These are phyloP conservation scores for Saturnispora sekii DNA, from an alignment of 805 yeast species.

Conservation along the genomic window DNA sequence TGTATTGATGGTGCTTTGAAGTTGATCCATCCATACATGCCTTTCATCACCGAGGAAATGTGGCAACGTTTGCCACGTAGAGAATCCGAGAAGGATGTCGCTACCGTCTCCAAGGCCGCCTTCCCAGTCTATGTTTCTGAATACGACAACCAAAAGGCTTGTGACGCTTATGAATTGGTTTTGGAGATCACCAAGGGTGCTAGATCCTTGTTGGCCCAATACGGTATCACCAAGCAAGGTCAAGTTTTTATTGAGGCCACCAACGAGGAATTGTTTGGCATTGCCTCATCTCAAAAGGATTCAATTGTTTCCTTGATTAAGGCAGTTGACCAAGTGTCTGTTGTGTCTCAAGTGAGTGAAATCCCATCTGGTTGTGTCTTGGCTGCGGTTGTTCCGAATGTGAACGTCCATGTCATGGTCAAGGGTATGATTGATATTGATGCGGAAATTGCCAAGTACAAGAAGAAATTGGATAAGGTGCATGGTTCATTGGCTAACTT, in stretches of 20 bases:
- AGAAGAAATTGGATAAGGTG: slow-evolving; percentile 63
- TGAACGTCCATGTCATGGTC: slow-evolving; percentile 82
- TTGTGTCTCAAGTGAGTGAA: slow-evolving; percentile 43
- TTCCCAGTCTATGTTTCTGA: slow-evolving; percentile 62
- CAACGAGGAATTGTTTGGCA: slow-evolving; percentile 36
- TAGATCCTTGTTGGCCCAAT: slow-evolving; percentile 87
- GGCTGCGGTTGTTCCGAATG: slow-evolving; percentile 67
- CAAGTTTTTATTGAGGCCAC: slow-evolving; percentile 72
- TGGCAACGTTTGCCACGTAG: slow-evolving; percentile 98
- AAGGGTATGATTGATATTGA: slow-evolving; percentile 93
- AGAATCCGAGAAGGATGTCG: slow-evolving; percentile 48
- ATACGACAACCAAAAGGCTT: slow-evolving; percentile 57
- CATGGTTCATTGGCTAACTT: slow-evolving; percentile 49
- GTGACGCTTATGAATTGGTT: slow-evolving; percentile 70
- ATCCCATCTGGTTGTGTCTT: slow-evolving; percentile 90
- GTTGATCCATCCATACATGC: slow-evolving; percentile 97
- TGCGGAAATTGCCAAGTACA: slow-evolving; percentile 77
- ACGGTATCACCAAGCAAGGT: slow-evolving; percentile 80
- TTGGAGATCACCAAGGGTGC: slow-evolving; percentile 83
- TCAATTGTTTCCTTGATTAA: slow-evolving; percentile 89
- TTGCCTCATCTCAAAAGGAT: slow-evolving; percentile 62
- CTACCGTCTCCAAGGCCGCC: slow-evolving; percentile 66
- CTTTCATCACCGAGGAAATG: slow-evolving; percentile 93
- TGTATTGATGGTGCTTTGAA: slow-evolving; percentile 85
- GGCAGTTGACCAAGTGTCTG: slow-evolving; percentile 69